A percentile compares a stretch with the other conserved stretches of the same genome.
These are phyloP conservation scores for Talaromyces islandicus DNA, from an alignment of 2,329 filamentous ascomycete species.

Conservation along the genomic window DNA sequence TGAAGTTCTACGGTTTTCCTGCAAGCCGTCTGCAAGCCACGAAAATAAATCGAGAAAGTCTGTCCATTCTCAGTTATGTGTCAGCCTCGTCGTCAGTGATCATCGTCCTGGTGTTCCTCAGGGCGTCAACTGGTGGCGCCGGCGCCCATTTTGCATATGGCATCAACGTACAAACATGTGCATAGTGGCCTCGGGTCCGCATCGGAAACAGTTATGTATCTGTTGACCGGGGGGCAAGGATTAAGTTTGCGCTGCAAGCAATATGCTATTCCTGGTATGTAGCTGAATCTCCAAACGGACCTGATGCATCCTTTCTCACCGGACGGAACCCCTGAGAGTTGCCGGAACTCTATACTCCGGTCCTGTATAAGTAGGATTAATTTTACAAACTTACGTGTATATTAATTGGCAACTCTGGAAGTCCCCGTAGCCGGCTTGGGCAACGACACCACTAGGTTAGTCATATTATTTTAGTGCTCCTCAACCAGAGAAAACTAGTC, in stretches of 20 bases:
- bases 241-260: background rate
- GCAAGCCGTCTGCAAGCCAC: constrained; percentile 9
- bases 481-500: background rate
- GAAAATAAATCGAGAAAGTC: background rate
- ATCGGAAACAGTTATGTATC: background rate
- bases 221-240: background rate
- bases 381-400: background rate
- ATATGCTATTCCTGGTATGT: background rate
- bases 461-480: background rate
- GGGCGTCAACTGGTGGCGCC: background rate
- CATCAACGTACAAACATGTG: background rate
- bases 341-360: background rate
- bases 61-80: background rate
- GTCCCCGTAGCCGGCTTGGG: background rate
- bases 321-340: background rate
- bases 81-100: background rate
- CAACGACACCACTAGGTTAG: too few relatives aligned
- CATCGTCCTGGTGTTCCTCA: background rate
- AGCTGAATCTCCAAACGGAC: background rate
- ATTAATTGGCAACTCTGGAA: background rate
- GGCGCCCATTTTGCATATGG: background rate
- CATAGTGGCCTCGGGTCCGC: background rate
- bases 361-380: background rate
- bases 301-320: background rate
- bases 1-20: background rate